phyloP scores from a whole-genome alignment of 1,139 yeast genomes.

The Kodamaea sp. region DNA sequence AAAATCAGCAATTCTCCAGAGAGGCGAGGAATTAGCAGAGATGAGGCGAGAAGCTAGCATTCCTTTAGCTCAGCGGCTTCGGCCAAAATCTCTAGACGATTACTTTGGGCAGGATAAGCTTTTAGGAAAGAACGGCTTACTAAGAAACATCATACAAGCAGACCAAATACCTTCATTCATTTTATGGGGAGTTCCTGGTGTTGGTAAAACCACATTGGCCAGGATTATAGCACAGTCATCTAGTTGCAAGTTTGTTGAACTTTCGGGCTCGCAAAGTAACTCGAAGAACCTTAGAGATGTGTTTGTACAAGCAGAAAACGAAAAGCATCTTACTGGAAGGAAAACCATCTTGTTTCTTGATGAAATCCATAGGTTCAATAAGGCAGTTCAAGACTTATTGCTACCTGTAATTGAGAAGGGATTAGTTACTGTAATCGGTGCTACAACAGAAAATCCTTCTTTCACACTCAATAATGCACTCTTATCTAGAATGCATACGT shows the following conservation, averaged over 20 bases:
- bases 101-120: slow-evolving; percentile 86
- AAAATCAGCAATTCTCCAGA: slow-evolving; percentile 7
- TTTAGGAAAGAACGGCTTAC: slow-evolving; percentile 70
- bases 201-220: slow-evolving; percentile 84
- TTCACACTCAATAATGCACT: slow-evolving; percentile 87
- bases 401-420: slow-evolving; percentile 75
- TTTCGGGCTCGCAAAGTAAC: slow-evolving; percentile 83
- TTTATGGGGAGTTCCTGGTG: slow-evolving; percentile 96
- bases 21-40: slow-evolving; percentile 18
- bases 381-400: slow-evolving; percentile 85
- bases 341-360: slow-evolving; percentile 83
- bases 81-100: slow-evolving; percentile 75
- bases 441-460: slow-evolving; percentile 97
- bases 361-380: slow-evolving; percentile 90
- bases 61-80: slow-evolving; percentile 85
- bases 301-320: slow-evolving; percentile 74
- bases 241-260: slow-evolving; percentile 65
- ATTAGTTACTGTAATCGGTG: slow-evolving; percentile 73
- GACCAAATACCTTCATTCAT: slow-evolving; percentile 80
- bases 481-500: slow-evolving; percentile 84
- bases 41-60: slow-evolving; percentile 49
- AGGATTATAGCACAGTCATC: slow-evolving; percentile 59
- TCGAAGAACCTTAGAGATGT: slow-evolving; percentile 69
- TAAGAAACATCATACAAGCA: slow-evolving; percentile 64
- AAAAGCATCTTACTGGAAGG: slow-evolving; percentile 61